A percentile compares a stretch with the other conserved stretches of the same genome.
These are phyloP conservation scores for Schizochytrium sp. DNA, from an alignment of 108 stramenopile species.

Conservation along the genomic window DNA sequence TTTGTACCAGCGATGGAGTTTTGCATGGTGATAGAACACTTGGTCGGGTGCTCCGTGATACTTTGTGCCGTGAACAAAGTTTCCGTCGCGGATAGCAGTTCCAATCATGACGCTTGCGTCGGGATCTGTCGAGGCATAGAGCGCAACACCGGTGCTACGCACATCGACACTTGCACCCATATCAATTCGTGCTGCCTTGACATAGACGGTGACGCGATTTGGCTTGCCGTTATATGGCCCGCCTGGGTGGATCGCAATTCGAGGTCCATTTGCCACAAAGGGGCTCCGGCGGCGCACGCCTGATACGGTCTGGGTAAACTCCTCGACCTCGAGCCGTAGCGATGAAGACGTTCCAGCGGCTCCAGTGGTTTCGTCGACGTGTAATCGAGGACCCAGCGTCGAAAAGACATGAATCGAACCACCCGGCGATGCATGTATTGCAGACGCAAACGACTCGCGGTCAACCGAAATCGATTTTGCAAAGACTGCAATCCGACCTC, in stretches of 20 bases:
- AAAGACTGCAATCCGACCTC: constrained; percentile 63
- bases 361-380: constrained; percentile 30
- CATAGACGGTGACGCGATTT: background rate
- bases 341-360: constrained; percentile 25
- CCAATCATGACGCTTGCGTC: constrained; percentile 48
- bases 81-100: constrained; percentile 37
- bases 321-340: background rate
- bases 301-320: background rate
- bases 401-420: constrained; percentile 29
- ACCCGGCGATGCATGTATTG: background rate
- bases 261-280: constrained; percentile 10
- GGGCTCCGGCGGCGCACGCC: background rate
- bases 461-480: constrained; percentile 44
- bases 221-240: background rate
- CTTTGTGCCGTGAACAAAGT: constrained; percentile 44
- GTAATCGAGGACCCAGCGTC: constrained; percentile 19
- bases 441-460: background rate
- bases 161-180: background rate
- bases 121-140: background rate
- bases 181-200: background rate
- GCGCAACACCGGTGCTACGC: background rate
- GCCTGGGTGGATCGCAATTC: background rate
- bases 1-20: constrained; percentile 59
- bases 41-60: constrained; percentile 44
- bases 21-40: background rate